phyloP scores from a whole-genome alignment of 495 filamentous ascomycete species.

The Diplogelasinospora grovesii region DNA sequence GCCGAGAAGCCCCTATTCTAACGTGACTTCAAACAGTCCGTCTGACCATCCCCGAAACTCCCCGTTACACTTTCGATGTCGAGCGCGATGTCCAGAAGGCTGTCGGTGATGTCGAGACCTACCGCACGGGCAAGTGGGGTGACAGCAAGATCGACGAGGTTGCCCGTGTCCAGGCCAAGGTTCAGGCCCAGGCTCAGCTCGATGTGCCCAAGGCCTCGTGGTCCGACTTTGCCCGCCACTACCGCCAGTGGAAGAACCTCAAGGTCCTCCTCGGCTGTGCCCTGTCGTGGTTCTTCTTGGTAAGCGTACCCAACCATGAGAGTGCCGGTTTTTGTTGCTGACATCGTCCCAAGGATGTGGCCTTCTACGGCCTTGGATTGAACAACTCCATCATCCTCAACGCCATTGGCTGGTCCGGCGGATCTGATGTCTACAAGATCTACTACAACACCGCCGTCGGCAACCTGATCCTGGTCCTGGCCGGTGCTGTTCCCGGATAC shows the following conservation, averaged over 20 bases:
- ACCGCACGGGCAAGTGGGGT: conserved; percentile 48
- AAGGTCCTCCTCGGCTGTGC: conserved; percentile 53
- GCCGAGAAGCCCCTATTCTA: too few relatives aligned
- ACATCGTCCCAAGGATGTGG: conserved; percentile 59
- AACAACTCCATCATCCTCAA: conserved; percentile 65
- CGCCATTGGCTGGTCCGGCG: conserved; percentile 60
- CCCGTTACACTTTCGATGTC: conserved; percentile 76
- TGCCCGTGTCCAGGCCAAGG: conserved; percentile 42
- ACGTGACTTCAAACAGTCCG: too few relatives aligned
- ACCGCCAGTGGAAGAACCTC: conserved; percentile 58
- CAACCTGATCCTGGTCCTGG: conserved; percentile 67
- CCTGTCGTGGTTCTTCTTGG: neutral
- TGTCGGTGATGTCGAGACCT: conserved; percentile 57
- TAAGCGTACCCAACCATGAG: conserved; percentile 1
- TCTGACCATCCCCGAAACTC: conserved; percentile 75
- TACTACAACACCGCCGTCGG: conserved; percentile 66
- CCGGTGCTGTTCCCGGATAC: conserved; percentile 73
- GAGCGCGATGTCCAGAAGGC: conserved; percentile 68
- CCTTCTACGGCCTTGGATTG: conserved; percentile 68
- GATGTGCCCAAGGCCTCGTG: conserved; percentile 57
- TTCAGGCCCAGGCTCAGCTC: conserved; percentile 39
- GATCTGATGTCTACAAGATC: conserved; percentile 50
- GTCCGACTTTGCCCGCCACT: conserved; percentile 59
- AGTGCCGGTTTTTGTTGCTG: conserved; percentile 56
- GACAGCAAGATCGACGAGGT: conserved; percentile 61